A percentile compares a stretch with the other conserved stretches of the same genome.
Evolutionary conservation across 2,329 filamentous ascomycete genomes (phyloP).

Genomic region (Fusarium incarnatum): DNA sequence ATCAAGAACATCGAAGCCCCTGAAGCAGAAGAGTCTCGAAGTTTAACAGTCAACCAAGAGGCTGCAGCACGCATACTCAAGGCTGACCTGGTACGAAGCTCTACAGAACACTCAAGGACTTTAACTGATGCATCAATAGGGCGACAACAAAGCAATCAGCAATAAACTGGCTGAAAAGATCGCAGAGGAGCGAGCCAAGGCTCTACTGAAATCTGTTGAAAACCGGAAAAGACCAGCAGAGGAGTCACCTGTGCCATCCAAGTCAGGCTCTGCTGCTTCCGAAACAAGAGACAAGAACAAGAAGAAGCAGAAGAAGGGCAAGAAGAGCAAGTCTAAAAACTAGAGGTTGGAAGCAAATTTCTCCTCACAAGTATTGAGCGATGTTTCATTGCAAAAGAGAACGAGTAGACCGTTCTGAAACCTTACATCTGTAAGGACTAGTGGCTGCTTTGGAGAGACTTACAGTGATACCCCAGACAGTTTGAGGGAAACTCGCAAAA

Average conservation of each 20-base stretch:
- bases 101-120: neutral
- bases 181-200: slow-evolving; percentile 66
- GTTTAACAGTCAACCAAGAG: slow-evolving; percentile 73
- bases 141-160: slow-evolving; percentile 64
- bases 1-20: slow-evolving; percentile 81
- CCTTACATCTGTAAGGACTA: neutral
- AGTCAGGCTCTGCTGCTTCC: slow-evolving; percentile 26
- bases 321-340: slow-evolving; percentile 50
- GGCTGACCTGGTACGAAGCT: slow-evolving; percentile 74
- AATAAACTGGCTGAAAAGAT: slow-evolving; percentile 66
- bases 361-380: neutral
- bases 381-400: neutral
- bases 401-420: neutral
- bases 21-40: slow-evolving; percentile 58
- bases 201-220: slow-evolving; percentile 60
- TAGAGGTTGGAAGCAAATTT: neutral
- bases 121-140: slow-evolving; percentile 48
- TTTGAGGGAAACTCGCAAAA: neutral
- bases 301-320: slow-evolving; percentile 51
- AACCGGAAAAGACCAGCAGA: slow-evolving; percentile 58
- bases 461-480: slow-evolving; percentile 27
- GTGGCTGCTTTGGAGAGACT: neutral
- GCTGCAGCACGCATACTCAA: slow-evolving; percentile 86
- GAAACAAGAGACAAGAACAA: slow-evolving; percentile 45
- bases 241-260: slow-evolving; percentile 46